phyloP scores from a whole-genome alignment of 345 rosid species.

The Geranium brycei region DNA sequence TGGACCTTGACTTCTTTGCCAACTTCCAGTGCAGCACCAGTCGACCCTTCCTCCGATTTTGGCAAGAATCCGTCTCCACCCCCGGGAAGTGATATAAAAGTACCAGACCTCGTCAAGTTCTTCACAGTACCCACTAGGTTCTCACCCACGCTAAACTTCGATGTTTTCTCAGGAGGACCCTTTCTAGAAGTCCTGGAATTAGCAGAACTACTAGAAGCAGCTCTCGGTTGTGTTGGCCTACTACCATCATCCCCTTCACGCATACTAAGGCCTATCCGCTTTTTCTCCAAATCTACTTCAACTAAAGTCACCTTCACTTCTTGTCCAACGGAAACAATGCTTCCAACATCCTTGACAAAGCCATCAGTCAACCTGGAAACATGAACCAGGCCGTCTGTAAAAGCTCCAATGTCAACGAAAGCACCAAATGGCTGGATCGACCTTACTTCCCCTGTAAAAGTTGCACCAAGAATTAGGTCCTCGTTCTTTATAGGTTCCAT shows the following conservation, averaged over 20 bases:
- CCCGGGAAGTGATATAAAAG: constrained; percentile 74
- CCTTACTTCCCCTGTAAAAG: constrained; percentile 73
- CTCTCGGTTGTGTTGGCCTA: constrained; percentile 31
- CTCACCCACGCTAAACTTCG: constrained; percentile 69
- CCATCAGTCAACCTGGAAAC: constrained; percentile 68
- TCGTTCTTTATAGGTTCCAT: constrained; percentile 74
- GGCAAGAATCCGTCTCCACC: constrained; percentile 93
- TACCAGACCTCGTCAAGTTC: constrained; percentile 60
- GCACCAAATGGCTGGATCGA: constrained; percentile 95
- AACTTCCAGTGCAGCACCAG: constrained; percentile 41
- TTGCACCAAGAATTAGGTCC: constrained; percentile 65
- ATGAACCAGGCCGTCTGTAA: constrained; percentile 82
- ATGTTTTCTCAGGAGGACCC: constrained; percentile 24
- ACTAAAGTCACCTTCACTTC: constrained; percentile 67
- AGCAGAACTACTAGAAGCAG: constrained; percentile 28
- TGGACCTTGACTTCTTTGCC: constrained; percentile 72
- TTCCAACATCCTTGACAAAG: constrained; percentile 74
- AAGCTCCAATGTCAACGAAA: constrained; percentile 76
- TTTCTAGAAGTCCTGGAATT: constrained; percentile 43
- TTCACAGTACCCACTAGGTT: constrained; percentile 70
- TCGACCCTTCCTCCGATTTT: constrained; percentile 57
- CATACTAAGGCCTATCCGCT: constrained; percentile 76
- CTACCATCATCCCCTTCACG: constrained; percentile 50
- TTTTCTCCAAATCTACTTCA: constrained; percentile 61
- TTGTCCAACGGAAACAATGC: constrained; percentile 74